Evolutionary conservation across 2,329 filamentous ascomycete species (phyloP).

Genomic region (Colletotrichum theobromicola): DNA sequence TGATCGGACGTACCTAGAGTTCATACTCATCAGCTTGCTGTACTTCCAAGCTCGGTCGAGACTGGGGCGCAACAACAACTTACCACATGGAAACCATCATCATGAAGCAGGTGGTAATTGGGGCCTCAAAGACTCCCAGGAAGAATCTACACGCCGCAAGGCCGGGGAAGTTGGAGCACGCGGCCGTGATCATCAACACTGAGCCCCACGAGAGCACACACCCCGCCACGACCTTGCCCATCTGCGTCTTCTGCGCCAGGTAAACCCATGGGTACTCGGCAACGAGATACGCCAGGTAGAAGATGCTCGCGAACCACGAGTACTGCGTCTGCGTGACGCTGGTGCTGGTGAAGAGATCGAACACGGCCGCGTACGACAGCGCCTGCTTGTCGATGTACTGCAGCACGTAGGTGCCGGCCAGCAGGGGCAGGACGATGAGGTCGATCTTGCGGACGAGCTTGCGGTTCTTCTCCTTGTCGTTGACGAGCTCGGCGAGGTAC

Average conservation of each 20-base stretch:
- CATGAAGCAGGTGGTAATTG: slow-evolving; percentile 54
- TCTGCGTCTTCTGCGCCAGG: slow-evolving; percentile 37
- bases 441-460: slow-evolving; percentile 51
- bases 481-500: slow-evolving; percentile 47
- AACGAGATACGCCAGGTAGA: slow-evolving; percentile 55
- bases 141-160: slow-evolving; percentile 49
- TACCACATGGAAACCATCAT: slow-evolving; percentile 55
- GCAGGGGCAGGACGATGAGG: slow-evolving; percentile 53
- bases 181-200: slow-evolving; percentile 48
- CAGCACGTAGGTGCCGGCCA: slow-evolving; percentile 54
- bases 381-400: slow-evolving; percentile 64
- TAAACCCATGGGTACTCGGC: slow-evolving; percentile 44
- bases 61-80: accelerated
- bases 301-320: slow-evolving; percentile 59
- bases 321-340: slow-evolving; percentile 53
- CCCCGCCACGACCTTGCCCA: slow-evolving; percentile 36
- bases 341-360: slow-evolving; percentile 57
- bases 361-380: slow-evolving; percentile 58
- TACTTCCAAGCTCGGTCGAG: neutral
- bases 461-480: slow-evolving; percentile 38
- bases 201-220: slow-evolving; percentile 39
- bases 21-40: neutral
- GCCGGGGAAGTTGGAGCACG: slow-evolving; percentile 43
- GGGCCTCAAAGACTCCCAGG: slow-evolving; percentile 51
- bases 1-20: slow-evolving; percentile 42